Evolutionary conservation across 805 yeast genomes (phyloP).

Genomic region (Saturnispora gosingensis): DNA sequence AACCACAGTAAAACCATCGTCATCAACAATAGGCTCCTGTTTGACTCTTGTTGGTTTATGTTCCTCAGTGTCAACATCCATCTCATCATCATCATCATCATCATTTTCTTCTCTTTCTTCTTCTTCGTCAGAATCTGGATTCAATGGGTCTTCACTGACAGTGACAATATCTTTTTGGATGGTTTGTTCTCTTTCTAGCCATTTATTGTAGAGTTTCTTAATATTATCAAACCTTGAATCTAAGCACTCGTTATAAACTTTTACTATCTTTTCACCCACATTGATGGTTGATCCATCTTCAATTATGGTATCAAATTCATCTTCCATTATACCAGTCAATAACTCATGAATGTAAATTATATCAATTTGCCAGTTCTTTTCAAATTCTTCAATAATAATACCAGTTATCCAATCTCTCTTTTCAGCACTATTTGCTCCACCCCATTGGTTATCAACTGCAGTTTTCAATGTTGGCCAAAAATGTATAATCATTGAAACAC

Average conservation of each 20-base stretch:
- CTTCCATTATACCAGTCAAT: slow-evolving; percentile 80
- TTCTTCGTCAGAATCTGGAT: slow-evolving; percentile 44
- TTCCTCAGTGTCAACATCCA: slow-evolving; percentile 32
- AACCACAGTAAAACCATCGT: slow-evolving; percentile 89
- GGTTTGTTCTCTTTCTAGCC: slow-evolving; percentile 43
- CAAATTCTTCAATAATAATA: slow-evolving; percentile 69
- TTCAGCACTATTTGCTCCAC: slow-evolving; percentile 84
- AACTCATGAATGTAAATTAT: slow-evolving; percentile 76
- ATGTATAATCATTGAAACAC: slow-evolving; percentile 84
- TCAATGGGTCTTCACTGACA: slow-evolving; percentile 51
- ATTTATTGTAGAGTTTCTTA: slow-evolving; percentile 50
- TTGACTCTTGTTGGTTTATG: slow-evolving; percentile 28
- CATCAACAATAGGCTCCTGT: slow-evolving; percentile 70
- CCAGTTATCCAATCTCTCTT: slow-evolving; percentile 95
- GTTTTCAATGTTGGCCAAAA: slow-evolving; percentile 81
- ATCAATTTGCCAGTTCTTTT: slow-evolving; percentile 55
- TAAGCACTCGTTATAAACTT: slow-evolving; percentile 56
- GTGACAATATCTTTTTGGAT: slow-evolving; percentile 32
- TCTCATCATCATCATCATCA: slow-evolving; percentile 33
- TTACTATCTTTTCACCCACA: slow-evolving; percentile 58
- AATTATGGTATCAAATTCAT: slow-evolving; percentile 82
- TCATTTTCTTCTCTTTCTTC: slow-evolving; percentile 22
- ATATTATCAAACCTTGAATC: slow-evolving; percentile 43
- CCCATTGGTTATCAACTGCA: slow-evolving; percentile 93
- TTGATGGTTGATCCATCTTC: slow-evolving; percentile 84